Evolutionary conservation across 2,329 filamentous ascomycete genomes (phyloP).

Genomic region (Cladosporium sp.): DNA sequence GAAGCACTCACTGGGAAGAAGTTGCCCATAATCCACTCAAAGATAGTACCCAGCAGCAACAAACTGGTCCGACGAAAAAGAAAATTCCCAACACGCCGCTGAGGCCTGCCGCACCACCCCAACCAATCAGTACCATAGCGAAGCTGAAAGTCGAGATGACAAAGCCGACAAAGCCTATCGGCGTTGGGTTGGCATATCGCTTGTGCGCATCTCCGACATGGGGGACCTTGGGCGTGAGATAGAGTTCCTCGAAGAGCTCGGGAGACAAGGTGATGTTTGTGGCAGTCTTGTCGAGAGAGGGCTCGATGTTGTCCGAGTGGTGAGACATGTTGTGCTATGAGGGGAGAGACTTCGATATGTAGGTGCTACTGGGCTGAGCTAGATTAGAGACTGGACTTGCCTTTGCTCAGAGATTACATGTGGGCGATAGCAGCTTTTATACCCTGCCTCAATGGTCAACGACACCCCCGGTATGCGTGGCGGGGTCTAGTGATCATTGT

Average conservation of each 20-base stretch:
- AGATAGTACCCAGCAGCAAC: constrained; percentile 29
- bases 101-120: constrained; percentile 40
- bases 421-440: background rate
- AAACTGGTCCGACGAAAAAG: constrained; percentile 51
- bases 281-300: constrained; percentile 15
- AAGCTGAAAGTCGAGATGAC: constrained; percentile 45
- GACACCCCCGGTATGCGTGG: background rate
- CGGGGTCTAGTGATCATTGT: background rate
- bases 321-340: background rate
- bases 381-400: background rate
- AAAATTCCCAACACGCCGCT: constrained; percentile 42
- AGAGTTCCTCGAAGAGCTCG: constrained; percentile 36
- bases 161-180: constrained; percentile 37
- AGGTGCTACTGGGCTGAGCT: background rate
- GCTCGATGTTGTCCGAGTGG: background rate
- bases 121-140: constrained; percentile 43
- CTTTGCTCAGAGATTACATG: background rate
- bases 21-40: background rate
- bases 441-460: background rate
- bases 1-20: background rate
- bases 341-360: too few relatives aligned
- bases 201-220: constrained; percentile 25
- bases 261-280: constrained; percentile 30
- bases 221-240: constrained; percentile 33
- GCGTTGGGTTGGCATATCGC: constrained; percentile 33